Base-by-base conservation (phyloP, 2,329 filamentous ascomycete species). In the Gyromitra esculenta region DNA sequence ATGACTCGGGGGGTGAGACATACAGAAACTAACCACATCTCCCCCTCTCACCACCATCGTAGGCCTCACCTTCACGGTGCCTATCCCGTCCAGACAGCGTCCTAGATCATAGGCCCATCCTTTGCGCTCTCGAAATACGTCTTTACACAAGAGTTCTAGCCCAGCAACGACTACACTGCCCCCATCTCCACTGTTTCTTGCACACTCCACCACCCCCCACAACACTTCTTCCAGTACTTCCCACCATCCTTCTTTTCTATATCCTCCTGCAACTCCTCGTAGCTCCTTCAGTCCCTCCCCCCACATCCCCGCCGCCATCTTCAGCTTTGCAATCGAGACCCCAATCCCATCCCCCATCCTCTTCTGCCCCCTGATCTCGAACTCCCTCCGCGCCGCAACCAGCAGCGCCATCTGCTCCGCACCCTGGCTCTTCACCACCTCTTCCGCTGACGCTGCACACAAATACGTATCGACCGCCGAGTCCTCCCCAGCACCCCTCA, bases 391-490 rank as follows among this genome's bases (percentile, higher is more conserved):
- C 18, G 79, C 79, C 11, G 71, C 37, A 48, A 45, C 21, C 18
- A 80, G 54, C 21, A 78, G 57, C n/a, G 66, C 21, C 9, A 78
- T 57, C 48, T 75, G 67, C n/a, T 76, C 35, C 1, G 69, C 68
- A 5, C 37, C 50, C 25, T 80, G 76, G 41, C 80, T 79, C 9
- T 75, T 18, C 4, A 60, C 45, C 9, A 64, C 50, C 64, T 81
- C 80, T 43, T 81, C 80, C 15, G 76, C 67, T 1, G 90, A 89
- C 50, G 89, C 86, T 11, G 88, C 89, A 71, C 89, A 91, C 84
- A 91, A 86, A 82, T 91, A 91, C 0, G 87, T 89, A 81, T 91
- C 90, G 77, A 77, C 89, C 89, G 0, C 85, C 66, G 87, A 88
- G 77, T 88, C 89, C 73, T 90, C 88, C 37, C 90, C 87, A 0